Evolutionary conservation across 2,329 filamentous ascomycete species (phyloP).

Genomic region (Fusarium austroafricanum): DNA sequence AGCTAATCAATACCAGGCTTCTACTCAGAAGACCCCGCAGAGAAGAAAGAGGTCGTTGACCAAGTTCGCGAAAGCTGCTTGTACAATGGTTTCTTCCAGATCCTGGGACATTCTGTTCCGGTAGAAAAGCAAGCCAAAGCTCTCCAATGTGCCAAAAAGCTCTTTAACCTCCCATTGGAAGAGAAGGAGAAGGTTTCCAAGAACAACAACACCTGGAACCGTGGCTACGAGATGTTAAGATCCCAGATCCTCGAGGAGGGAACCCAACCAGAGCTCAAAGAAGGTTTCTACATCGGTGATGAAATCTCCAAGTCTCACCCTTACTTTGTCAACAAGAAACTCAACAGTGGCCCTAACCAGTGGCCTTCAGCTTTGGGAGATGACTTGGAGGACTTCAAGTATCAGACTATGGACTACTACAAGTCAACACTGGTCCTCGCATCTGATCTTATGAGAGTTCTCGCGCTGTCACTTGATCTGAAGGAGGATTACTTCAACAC

Average conservation of each 20-base stretch:
- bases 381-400: constrained; percentile 54
- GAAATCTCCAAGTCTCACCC: constrained; percentile 57
- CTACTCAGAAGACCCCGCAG: constrained; percentile 1
- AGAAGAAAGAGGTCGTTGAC: not conserved
- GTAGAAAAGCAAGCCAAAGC: not conserved
- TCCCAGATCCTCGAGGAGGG: constrained; percentile 59
- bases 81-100: constrained; percentile 6
- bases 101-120: not conserved
- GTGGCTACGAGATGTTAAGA: constrained; percentile 62
- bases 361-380: constrained; percentile 55
- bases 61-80: constrained; percentile 8
- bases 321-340: constrained; percentile 55
- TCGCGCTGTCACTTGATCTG: constrained; percentile 48
- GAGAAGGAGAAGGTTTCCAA: constrained; percentile 58
- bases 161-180: constrained; percentile 57
- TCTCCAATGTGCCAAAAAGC: not conserved
- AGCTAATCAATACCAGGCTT: not conserved
- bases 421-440: constrained; percentile 54
- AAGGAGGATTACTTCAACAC: constrained; percentile 6
- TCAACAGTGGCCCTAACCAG: constrained; percentile 56
- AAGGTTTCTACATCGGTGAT: constrained; percentile 52
- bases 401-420: constrained; percentile 56
- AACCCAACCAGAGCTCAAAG: constrained; percentile 60
- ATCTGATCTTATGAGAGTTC: constrained; percentile 54
- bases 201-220: constrained; percentile 54